Evolutionary conservation across 768 basidiomycete species (phyloP), one percentile per base, ranked within the genome.

Genomic region (Macrolepiota dolichaula): DNA sequence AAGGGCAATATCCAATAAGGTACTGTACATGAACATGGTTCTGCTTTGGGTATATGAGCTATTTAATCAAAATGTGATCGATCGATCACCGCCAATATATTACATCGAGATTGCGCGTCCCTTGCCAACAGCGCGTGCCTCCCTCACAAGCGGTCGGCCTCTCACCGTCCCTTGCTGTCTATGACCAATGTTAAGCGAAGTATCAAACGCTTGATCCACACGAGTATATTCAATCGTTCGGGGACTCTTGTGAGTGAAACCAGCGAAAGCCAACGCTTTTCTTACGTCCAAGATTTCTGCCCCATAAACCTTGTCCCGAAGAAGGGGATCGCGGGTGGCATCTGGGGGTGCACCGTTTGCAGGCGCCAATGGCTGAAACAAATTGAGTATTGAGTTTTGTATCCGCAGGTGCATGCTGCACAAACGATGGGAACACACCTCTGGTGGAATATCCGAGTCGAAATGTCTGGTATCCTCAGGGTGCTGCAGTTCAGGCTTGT

Each of bases 391-490:
- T 62, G 52, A 55, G 55, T 40, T 64, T 58, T 65, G 51, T 65
- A 51, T 54, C 63, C 65, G 62, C 53, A 59, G 70, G 70, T 68
- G 68, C 72, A 67, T 46, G 65, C 62, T 64, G 64, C 57, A 64
- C 53, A 64, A 63, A 54, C 60, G 61, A 64, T 63, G 70, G 70
- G 72, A 68, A 74, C 72, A 70, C 75, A 94, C 94, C 86, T 96
- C 92, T 38, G 90, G 78, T 22, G 92, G 92, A 68, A 97, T 98
- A 73, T 96, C 94, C 56, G 89, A 86, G 73, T 98, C 96, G 65
- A 99, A 98, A 74, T 99, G 96, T 63, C 86, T 82, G 15, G 96
- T 98, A 72, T 98, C 95, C 68, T 89, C 92, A 27, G 91, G 89
- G 64, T 85, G 79, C 32, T 71, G 77, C 61, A 99, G 83, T 64